These are phyloP conservation scores for Rubus idaeus DNA, from an alignment of 306 rosid genomes.

Conservation along the genomic window DNA sequence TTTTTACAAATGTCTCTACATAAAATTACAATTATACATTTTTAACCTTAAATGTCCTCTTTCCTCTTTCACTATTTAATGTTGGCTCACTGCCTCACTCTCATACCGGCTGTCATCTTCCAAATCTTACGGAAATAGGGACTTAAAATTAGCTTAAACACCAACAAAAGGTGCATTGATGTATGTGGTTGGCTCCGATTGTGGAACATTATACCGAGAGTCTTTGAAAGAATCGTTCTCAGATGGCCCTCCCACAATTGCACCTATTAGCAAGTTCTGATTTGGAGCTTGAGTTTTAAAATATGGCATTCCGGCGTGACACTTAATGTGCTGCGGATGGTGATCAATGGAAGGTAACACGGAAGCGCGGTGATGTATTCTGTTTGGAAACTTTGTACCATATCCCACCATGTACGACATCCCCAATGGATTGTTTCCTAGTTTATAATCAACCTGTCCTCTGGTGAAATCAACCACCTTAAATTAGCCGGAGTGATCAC, in stretches of 20 bases:
- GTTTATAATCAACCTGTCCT: neutral
- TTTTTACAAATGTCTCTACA: too few species aligned
- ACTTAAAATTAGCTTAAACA: neutral
- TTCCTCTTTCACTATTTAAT: too few species aligned
- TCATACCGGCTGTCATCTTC: too few species aligned
- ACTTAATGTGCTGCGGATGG: neutral
- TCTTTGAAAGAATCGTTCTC: neutral
- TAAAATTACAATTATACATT: too few species aligned
- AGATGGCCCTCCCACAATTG: neutral
- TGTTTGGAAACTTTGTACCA: neutral
- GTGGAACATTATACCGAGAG: slow-evolving; percentile 3
- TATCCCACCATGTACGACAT: slow-evolving; percentile 5
- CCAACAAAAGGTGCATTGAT: slow-evolving; percentile 9
- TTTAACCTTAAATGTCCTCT: too few species aligned
- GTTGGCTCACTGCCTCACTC: too few species aligned
- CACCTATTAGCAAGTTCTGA: neutral
- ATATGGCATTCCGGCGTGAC: neutral
- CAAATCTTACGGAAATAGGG: neutral
- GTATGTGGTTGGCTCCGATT: neutral
- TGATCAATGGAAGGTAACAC: neutral
- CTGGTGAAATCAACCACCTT: neutral
- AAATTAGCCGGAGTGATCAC: neutral
- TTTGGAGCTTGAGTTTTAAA: neutral
- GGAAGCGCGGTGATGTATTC: slow-evolving; percentile 10
- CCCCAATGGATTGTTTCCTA: neutral